These are phyloP conservation scores for Capsicum rhomboideum DNA, from an alignment of 257 asterid genomes.

Conservation along the genomic window DNA sequence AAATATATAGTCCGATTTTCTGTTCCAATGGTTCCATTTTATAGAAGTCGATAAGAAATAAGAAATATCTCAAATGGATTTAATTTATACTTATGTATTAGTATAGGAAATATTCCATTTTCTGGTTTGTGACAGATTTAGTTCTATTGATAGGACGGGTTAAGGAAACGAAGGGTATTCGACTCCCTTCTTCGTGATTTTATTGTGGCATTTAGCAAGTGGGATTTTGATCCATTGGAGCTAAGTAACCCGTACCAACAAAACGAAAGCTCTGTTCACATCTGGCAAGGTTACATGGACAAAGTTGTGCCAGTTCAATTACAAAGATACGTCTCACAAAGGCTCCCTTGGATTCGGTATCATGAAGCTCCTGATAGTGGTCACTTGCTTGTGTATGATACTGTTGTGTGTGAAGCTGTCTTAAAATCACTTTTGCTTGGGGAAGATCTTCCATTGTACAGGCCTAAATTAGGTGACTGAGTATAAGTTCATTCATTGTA, in stretches of 20 bases:
- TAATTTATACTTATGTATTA: background rate
- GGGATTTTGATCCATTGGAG: conserved; percentile 92
- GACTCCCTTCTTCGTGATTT: conserved; percentile 77
- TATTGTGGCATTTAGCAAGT: conserved; percentile 64
- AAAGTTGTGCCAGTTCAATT: conserved; percentile 43
- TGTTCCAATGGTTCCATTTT: background rate
- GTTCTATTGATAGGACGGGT: conserved; percentile 39
- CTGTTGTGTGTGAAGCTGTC: conserved; percentile 75
- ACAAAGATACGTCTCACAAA: conserved; percentile 51
- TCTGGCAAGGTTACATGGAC: conserved; percentile 48
- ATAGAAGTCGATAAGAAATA: background rate
- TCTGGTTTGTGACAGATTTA: background rate
- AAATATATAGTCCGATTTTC: background rate
- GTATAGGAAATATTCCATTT: background rate
- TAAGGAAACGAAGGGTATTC: conserved; percentile 34
- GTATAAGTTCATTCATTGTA: background rate
- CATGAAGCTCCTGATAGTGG: conserved; percentile 93
- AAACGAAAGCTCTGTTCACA: conserved; percentile 26
- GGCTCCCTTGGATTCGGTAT: conserved; percentile 82
- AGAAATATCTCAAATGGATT: background rate
- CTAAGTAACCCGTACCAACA: conserved; percentile 38
- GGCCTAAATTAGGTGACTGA: conserved; percentile 18
- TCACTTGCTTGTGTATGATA: conserved; percentile 77
- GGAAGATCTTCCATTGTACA: conserved; percentile 60
- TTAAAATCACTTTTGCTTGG: conserved; percentile 77